These are phyloP conservation scores for Biscutella laevigata DNA, from an alignment of 441 rosid genomes.

Conservation along the genomic window DNA sequence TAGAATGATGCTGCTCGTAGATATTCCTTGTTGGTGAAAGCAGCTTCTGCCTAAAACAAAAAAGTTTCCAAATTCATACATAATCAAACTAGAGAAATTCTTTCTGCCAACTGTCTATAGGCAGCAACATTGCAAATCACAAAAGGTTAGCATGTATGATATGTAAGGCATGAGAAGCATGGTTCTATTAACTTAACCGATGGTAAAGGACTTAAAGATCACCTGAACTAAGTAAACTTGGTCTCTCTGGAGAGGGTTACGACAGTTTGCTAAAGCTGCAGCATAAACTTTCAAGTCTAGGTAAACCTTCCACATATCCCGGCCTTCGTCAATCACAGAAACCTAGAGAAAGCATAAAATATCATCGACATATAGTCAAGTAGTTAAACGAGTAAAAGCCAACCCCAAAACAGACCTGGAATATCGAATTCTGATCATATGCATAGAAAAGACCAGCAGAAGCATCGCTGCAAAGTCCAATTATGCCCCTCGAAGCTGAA, in stretches of 20 bases:
- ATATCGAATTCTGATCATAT: conserved; percentile 89
- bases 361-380: conserved; percentile 6
- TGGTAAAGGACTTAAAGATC: conserved; percentile 19
- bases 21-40: conserved; percentile 76
- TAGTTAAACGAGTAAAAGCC: conserved; percentile 10
- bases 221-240: conserved; percentile 98
- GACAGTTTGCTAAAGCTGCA: conserved; percentile 87
- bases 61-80: conserved; percentile 25
- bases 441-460: conserved; percentile 97
- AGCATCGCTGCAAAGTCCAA: conserved; percentile 94
- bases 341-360: conserved; percentile 42
- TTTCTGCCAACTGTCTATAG: conserved; percentile 13
- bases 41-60: conserved; percentile 91
- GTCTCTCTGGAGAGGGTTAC: conserved; percentile 89
- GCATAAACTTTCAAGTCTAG: conserved; percentile 91
- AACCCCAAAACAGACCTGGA: conserved; percentile 53
- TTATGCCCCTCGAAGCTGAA: conserved; percentile 76
- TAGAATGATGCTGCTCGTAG: conserved; percentile 92
- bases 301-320: conserved; percentile 99
- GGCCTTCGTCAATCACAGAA: conserved; percentile 87
- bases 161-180: conserved; percentile 1
- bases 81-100: conserved; percentile 17
- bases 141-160: conserved; percentile 5
- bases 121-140: neutral
- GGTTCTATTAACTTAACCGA: neutral